Conservation (phyloP, 352 stramenopile species). For the Globisporangium radiosum region DNA sequence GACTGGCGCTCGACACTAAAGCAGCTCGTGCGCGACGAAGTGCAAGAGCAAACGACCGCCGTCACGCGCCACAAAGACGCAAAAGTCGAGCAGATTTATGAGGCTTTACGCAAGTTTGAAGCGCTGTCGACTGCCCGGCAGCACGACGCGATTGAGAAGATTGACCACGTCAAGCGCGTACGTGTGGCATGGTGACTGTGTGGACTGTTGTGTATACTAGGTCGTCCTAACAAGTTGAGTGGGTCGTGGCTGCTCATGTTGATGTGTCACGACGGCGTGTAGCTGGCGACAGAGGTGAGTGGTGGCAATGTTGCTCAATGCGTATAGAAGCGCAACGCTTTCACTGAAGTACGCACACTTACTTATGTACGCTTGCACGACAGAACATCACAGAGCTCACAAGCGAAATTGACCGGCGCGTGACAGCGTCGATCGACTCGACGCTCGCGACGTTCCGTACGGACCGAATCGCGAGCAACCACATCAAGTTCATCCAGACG, state of each 20-base stretch:
- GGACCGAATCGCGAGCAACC: constrained; percentile 44
- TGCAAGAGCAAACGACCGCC: constrained; percentile 45
- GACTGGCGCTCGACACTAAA: constrained; percentile 57
- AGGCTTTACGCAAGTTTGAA: constrained; percentile 34
- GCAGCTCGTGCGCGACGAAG: constrained; percentile 47
- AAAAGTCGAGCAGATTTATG: constrained; percentile 38
- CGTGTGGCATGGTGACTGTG: neutral
- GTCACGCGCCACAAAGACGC: constrained; percentile 41
- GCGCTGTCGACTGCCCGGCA: constrained; percentile 36
- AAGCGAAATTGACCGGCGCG: constrained; percentile 35
- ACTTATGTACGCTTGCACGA: neutral
- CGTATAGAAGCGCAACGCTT: neutral
- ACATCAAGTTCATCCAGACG: constrained; percentile 51
- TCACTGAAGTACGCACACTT: neutral
- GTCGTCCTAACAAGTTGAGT: neutral
- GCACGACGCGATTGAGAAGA: constrained; percentile 35
- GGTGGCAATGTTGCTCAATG: neutral
- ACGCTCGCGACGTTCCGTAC: constrained; percentile 48
- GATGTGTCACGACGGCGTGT: neutral
- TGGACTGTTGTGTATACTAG: neutral
- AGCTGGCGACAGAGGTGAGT: constrained; percentile 29
- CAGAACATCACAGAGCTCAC: constrained; percentile 46
- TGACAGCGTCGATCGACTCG: constrained; percentile 50
- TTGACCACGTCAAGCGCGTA: constrained; percentile 45
- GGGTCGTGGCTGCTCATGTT: neutral